Conservation (phyloP, 768 basidiomycete genomes). For the Russula earlei region DNA sequence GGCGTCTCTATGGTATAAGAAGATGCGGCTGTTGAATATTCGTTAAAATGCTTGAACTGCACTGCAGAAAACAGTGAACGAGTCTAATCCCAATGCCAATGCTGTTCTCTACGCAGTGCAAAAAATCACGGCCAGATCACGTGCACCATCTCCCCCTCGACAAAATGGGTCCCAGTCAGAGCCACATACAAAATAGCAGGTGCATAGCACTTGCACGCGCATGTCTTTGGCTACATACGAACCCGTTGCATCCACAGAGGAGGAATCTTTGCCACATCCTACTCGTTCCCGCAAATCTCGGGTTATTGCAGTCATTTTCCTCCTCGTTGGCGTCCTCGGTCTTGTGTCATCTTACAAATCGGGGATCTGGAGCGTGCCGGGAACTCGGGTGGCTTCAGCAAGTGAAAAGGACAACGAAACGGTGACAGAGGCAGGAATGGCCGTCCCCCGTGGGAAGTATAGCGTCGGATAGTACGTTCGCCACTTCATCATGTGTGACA, state of each 20-base stretch:
- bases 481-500: background rate
- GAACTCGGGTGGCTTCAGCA: background rate
- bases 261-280: background rate
- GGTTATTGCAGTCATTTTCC: background rate
- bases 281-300: slow-evolving; percentile 3
- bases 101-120: background rate
- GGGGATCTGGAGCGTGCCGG: slow-evolving; percentile 14
- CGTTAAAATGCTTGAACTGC: too few relatives aligned
- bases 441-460: slow-evolving; percentile 44
- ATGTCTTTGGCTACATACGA: slow-evolving; percentile 12
- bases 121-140: background rate
- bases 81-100: background rate
- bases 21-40: too few relatives aligned
- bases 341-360: slow-evolving; percentile 14
- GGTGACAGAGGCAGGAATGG: slow-evolving; percentile 17
- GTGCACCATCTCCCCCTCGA: background rate
- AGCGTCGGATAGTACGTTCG: slow-evolving; percentile 71
- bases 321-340: slow-evolving; percentile 4
- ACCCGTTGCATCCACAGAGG: slow-evolving; percentile 11
- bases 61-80: background rate
- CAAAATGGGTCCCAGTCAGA: too few relatives aligned
- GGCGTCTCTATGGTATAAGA: slow-evolving; percentile 8
- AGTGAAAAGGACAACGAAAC: slow-evolving; percentile 3
- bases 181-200: too few relatives aligned
- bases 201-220: background rate